Evolutionary conservation across 768 basidiomycete genomes (phyloP).

Genomic region (Termitomyces sp.): DNA sequence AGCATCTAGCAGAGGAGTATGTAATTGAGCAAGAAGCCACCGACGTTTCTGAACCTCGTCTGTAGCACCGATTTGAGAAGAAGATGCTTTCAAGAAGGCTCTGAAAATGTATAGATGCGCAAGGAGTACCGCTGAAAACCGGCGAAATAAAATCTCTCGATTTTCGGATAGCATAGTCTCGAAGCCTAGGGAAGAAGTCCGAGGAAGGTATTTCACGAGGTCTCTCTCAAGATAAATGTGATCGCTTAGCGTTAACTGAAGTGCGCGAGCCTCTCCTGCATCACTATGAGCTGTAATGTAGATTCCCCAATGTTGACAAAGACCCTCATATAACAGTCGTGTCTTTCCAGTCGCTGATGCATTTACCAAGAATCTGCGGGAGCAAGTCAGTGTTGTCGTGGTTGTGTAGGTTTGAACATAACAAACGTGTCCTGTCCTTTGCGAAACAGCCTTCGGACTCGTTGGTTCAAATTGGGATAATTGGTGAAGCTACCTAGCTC

Average conservation of each 20-base stretch:
- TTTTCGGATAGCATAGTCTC: not conserved
- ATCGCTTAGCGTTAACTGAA: not conserved
- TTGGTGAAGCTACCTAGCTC: not conserved
- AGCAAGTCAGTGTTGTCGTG: not conserved
- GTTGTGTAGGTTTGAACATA: not conserved
- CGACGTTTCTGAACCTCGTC: not conserved
- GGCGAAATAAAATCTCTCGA: not conserved
- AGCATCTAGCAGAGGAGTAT: not conserved
- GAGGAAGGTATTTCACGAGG: not conserved
- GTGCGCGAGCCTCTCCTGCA: not conserved
- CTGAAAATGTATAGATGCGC: not conserved
- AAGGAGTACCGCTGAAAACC: not conserved
- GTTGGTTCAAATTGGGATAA: not conserved
- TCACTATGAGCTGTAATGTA: not conserved
- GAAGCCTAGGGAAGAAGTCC: not conserved
- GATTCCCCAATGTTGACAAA: slow-evolving; percentile 1
- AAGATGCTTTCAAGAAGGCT: not conserved
- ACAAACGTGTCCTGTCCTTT: not conserved
- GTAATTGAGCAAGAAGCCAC: not conserved
- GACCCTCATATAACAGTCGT: slow-evolving; percentile 1
- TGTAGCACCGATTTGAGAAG: not conserved
- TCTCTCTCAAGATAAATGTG: not conserved
- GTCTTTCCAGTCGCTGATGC: slow-evolving; percentile 4
- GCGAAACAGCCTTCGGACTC: not conserved
- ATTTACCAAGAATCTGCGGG: not conserved